Conservation (phyloP, 257 asterid genomes). For the Przewalskia tangutica region DNA sequence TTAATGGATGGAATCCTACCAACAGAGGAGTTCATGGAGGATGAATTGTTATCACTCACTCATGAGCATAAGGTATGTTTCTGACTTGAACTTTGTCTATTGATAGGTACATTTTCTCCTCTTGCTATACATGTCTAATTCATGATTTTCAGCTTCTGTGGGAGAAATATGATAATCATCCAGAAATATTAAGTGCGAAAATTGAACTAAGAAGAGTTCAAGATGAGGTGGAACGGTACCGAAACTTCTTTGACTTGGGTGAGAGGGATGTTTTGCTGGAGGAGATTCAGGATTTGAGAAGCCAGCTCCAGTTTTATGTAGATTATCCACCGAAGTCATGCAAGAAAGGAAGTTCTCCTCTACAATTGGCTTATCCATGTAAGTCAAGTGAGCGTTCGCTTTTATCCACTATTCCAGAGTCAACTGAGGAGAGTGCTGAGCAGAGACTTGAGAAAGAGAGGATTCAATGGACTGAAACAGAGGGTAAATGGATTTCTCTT, state of each 20-base stretch:
- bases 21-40: slow-evolving; percentile 84
- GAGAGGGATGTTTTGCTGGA: slow-evolving; percentile 91
- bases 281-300: slow-evolving; percentile 79
- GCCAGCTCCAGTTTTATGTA: slow-evolving; percentile 64
- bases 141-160: too few relatives aligned
- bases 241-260: slow-evolving; percentile 85
- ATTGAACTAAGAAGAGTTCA: slow-evolving; percentile 57
- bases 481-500: slow-evolving; percentile 79
- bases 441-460: slow-evolving; percentile 64
- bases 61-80: slow-evolving; percentile 70
- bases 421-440: slow-evolving; percentile 43
- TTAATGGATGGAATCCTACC: slow-evolving; percentile 88
- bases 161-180: too few relatives aligned
- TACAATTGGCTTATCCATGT: slow-evolving; percentile 54
- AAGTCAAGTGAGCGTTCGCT: slow-evolving; percentile 46
- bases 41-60: slow-evolving; percentile 55
- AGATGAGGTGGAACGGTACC: slow-evolving; percentile 75
- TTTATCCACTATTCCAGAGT: slow-evolving; percentile 33
- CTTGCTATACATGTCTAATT: too few relatives aligned
- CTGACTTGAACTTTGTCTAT: not conserved
- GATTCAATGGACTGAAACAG: slow-evolving; percentile 76
- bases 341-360: slow-evolving; percentile 44
- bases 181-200: too few relatives aligned
- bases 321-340: slow-evolving; percentile 55
- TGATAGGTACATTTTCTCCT: too few relatives aligned